phyloP scores from a whole-genome alignment of 352 stramenopile genomes.

The Albugo laibachii region DNA sequence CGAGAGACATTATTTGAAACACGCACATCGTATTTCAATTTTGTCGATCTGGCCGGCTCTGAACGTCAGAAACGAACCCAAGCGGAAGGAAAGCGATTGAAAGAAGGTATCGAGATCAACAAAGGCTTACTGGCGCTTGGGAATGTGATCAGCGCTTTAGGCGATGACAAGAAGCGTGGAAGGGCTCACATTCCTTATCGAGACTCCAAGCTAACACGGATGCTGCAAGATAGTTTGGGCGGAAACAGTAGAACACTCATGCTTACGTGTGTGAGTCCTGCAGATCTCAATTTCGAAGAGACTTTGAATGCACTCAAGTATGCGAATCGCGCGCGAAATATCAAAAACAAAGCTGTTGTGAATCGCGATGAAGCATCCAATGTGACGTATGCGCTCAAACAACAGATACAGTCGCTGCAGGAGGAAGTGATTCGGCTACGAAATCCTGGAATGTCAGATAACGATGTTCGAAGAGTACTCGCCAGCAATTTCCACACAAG shows the following conservation, averaged over 20 bases:
- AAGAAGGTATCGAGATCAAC: conserved; percentile 97
- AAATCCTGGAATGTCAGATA: conserved; percentile 62
- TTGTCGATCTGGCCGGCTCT: conserved; percentile 82
- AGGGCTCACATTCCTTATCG: conserved; percentile 87
- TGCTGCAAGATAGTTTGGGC: conserved; percentile 85
- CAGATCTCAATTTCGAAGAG: conserved; percentile 82
- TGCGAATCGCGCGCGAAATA: conserved; percentile 80
- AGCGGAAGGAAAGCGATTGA: conserved; percentile 79
- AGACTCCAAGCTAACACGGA: conserved; percentile 87
- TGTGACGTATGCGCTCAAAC: conserved; percentile 47
- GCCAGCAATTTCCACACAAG: conserved; percentile 21
- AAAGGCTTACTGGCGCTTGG: conserved; percentile 92
- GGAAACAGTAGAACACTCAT: conserved; percentile 86
- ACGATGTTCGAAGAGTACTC: conserved; percentile 41
- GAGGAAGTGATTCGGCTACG: conserved; percentile 63
- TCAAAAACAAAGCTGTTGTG: conserved; percentile 76
- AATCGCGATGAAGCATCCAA: conserved; percentile 66
- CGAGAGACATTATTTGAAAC: conserved; percentile 33
- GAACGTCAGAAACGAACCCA: conserved; percentile 92
- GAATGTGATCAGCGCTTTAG: conserved; percentile 95
- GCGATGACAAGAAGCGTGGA: conserved; percentile 79
- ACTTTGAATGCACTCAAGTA: conserved; percentile 86
- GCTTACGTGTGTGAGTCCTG: conserved; percentile 83
- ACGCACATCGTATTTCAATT: conserved; percentile 78
- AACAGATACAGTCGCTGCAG: conserved; percentile 62